Percentiles rank a stretch among this genome's conserved stretches.
phyloP scores from a whole-genome alignment of 2,329 filamentous ascomycete species.

The Pseudogymnoascus sp. region DNA sequence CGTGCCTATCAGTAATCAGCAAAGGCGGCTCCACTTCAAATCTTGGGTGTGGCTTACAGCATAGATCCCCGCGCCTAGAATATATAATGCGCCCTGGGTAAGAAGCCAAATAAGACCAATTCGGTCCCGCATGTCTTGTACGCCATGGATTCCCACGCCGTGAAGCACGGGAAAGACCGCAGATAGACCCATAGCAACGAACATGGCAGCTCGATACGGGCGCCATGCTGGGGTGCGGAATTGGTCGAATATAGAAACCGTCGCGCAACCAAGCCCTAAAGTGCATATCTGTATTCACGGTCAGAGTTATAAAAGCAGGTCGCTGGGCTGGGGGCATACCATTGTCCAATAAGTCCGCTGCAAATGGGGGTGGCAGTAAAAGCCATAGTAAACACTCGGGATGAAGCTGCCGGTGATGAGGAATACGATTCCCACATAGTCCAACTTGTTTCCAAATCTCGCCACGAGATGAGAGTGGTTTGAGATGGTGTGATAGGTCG shows the following conservation, averaged over 20 bases:
- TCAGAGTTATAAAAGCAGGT: not conserved
- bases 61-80: slow-evolving; percentile 78
- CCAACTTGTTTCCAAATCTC: slow-evolving; percentile 82
- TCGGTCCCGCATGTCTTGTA: slow-evolving; percentile 56
- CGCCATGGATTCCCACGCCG: slow-evolving; percentile 61
- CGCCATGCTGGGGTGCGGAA: slow-evolving; percentile 82
- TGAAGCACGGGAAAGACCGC: slow-evolving; percentile 79
- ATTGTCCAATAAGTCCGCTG: slow-evolving; percentile 68
- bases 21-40: not conserved
- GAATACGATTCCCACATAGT: slow-evolving; percentile 89
- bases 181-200: slow-evolving; percentile 77
- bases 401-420: slow-evolving; percentile 90
- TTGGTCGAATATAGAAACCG: slow-evolving; percentile 69
- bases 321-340: slow-evolving; percentile 42
- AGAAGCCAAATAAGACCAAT: slow-evolving; percentile 79
- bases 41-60: slow-evolving; percentile 48
- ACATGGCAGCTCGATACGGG: slow-evolving; percentile 82
- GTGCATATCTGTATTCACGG: slow-evolving; percentile 56
- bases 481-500: slow-evolving; percentile 74
- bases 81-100: slow-evolving; percentile 74
- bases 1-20: slow-evolving; percentile 47
- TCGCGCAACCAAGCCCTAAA: slow-evolving; percentile 68
- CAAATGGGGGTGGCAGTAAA: slow-evolving; percentile 61
- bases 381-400: slow-evolving; percentile 80
- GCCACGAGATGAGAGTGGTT: slow-evolving; percentile 78